Base-by-base conservation (phyloP, 176 grass and related monocot species). In the Paspalum vaginatum region DNA sequence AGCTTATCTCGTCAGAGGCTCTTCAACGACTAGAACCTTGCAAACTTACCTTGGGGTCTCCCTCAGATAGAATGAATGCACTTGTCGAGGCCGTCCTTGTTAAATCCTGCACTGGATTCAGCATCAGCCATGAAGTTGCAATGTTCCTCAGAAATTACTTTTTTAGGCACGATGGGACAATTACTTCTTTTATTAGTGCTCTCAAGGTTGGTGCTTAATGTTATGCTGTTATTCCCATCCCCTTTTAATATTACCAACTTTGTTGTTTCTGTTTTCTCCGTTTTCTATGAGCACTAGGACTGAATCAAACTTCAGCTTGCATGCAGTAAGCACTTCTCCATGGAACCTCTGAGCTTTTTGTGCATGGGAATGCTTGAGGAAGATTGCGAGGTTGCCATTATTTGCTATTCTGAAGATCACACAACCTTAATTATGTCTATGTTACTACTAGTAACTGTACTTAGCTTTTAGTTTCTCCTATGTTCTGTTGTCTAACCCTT, bases 101-200 rank as follows among this genome's bases (percentile, higher is more conserved):
- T 75, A 84, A 86, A 68, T 70, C 82, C 60, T 91, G 89, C 2
- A 50, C 74, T 70, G 83, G 84, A 70, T 97, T 94, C 82, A 81
- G 79, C 58, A 85, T 97, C 63, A 75, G 91, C 42, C 91, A 91
- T 45, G 86, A 89, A 81, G 88, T 92, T 79, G 82, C 89, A 7
- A 21, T 74, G 74, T 97, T 97, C 78, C 83, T 97, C 59, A 91
- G 85, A 87, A 97, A 97, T 68, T 97, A 94, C 87, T 97, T 94
- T 74, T 88, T 97, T 65, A 85, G 76, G 76, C 94, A 97, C 59
- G 94, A 94, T 77, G 91, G 89, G 48, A 97, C 94, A 56, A 84
- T 94, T 74, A 97, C 89, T 79, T 94, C 94, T 67, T 94, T 97
- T 77, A 85, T 97, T 51, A 91, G 79, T 81, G 94, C 94, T 73